A percentile compares a stretch with the other conserved stretches of the same genome.
Conservation (phyloP, 331 rosid genomes). For the Quercus tomentella region DNA sequence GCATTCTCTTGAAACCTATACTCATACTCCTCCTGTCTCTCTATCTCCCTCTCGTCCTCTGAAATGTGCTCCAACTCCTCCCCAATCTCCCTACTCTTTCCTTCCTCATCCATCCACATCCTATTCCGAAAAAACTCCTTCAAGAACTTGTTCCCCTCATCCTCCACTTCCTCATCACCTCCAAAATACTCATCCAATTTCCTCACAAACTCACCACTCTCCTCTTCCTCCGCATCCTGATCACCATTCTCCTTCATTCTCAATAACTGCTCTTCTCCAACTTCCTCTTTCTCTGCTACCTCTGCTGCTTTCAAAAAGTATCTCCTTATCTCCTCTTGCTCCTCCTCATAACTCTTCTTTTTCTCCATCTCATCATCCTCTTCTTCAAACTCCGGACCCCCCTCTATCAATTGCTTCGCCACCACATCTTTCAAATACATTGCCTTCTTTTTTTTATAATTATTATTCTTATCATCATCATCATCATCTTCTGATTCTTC, state of each 20-base stretch:
- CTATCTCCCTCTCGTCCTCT: constrained; percentile 67
- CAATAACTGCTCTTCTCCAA: constrained; percentile 50
- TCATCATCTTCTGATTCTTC: constrained; percentile 31
- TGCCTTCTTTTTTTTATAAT: constrained; percentile 25
- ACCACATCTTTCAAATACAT: constrained; percentile 69
- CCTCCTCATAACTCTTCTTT: constrained; percentile 44
- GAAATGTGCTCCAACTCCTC: constrained; percentile 55
- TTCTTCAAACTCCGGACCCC: constrained; percentile 55
- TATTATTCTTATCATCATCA: constrained; percentile 7
- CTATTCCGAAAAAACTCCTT: constrained; percentile 53
- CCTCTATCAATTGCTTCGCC: constrained; percentile 66
- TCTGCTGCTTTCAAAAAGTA: constrained; percentile 57
- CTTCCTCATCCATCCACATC: constrained; percentile 57
- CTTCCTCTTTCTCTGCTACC: constrained; percentile 39
- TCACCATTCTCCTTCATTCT: constrained; percentile 30
- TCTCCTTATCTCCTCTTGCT: constrained; percentile 62
- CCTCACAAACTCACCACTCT: constrained; percentile 32
- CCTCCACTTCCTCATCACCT: constrained; percentile 30
- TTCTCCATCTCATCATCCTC: not conserved
- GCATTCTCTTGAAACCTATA: constrained; percentile 71
- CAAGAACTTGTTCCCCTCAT: constrained; percentile 52
- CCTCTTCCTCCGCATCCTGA: constrained; percentile 32
- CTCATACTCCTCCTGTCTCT: constrained; percentile 79
- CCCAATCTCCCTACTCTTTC: constrained; percentile 15
- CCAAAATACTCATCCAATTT: constrained; percentile 69